These are phyloP conservation scores for Leucocoprinus birnbaumii DNA, from an alignment of 768 basidiomycete species.

Conservation along the genomic window DNA sequence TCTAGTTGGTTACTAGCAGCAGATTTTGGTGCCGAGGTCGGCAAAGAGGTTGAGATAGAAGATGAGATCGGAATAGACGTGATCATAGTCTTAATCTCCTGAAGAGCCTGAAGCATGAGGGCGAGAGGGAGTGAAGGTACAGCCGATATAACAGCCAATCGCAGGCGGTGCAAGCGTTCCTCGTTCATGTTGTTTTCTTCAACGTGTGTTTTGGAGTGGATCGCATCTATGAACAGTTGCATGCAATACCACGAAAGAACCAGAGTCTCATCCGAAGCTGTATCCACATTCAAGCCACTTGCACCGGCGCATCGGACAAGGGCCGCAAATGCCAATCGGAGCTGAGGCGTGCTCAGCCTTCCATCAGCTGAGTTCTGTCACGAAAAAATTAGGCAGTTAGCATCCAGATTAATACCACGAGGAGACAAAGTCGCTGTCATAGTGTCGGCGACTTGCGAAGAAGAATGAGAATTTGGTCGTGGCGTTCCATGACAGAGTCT, in stretches of 20 bases:
- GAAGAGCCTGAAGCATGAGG: conserved; percentile 54
- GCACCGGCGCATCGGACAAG: conserved; percentile 61
- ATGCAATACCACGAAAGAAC: conserved; percentile 72
- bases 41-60: conserved; percentile 14
- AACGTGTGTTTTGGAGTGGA: conserved; percentile 26
- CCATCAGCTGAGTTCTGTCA: conserved; percentile 61
- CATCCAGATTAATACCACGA: background rate
- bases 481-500: background rate
- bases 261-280: conserved; percentile 24
- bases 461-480: background rate
- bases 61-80: conserved; percentile 14
- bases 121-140: conserved; percentile 58
- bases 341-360: conserved; percentile 58
- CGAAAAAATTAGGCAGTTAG: background rate
- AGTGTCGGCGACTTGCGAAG: background rate
- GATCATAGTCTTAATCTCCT: conserved; percentile 39
- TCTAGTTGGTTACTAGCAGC: conserved; percentile 1
- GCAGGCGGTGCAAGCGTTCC: conserved; percentile 50
- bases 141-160: conserved; percentile 61
- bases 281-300: conserved; percentile 22
- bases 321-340: conserved; percentile 73
- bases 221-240: conserved; percentile 47
- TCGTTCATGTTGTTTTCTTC: conserved; percentile 2
- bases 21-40: conserved; percentile 11
- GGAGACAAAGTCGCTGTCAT: background rate